Evolutionary conservation across 192 early-diverging fungal species (phyloP), one percentile per base, ranked within the genome.

Genomic region (Backusella liffmaniae): DNA sequence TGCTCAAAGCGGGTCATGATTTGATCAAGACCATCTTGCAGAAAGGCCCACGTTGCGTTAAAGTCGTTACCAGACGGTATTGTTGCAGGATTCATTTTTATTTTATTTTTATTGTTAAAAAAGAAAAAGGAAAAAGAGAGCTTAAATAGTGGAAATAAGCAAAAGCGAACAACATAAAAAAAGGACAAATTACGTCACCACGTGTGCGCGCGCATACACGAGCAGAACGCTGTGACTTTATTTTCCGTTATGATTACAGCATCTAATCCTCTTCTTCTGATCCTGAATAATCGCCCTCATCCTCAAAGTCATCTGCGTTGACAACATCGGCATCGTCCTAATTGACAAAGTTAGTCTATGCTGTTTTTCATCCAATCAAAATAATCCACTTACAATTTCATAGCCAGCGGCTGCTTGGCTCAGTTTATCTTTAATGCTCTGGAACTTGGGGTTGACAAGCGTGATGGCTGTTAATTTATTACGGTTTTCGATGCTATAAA

Each of bases 1-100:
- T 93, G 86, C 62, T 91, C 90, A 18, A 94, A 81, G 12, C 90
- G 84, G 66, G 88, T 88, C 82, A 97, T 89, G 82, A 98, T 95
- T 71, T 88, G 86, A 76, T 95, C 89, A 73, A 97, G 86, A 21
- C 95, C 95, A 39, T 83, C 85, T 76, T 92, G 89, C 39, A 98
- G 81, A 29, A 88, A 88, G 21, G 76, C 69, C 96, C 96, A 96
- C 16, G 94, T 95, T 34, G 86, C 84, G 68, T 83, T 77, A 53
- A 87, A 83, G 70, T 85, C 86, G 62, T 81, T 86, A 49, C 85
- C 82, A 44, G 84, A 82, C 69, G 86, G 87, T 56, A 88, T 78
- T 59, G 82, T 81, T 70, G 69, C 76, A 13, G 74, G 51, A 68
- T 76, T 74, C 70, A 74, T 82, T 29, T 12, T 26, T 26, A 26